Evolutionary conservation across 75 land plant genomes (phyloP).

Genomic region (Selaginella tamariscina): DNA sequence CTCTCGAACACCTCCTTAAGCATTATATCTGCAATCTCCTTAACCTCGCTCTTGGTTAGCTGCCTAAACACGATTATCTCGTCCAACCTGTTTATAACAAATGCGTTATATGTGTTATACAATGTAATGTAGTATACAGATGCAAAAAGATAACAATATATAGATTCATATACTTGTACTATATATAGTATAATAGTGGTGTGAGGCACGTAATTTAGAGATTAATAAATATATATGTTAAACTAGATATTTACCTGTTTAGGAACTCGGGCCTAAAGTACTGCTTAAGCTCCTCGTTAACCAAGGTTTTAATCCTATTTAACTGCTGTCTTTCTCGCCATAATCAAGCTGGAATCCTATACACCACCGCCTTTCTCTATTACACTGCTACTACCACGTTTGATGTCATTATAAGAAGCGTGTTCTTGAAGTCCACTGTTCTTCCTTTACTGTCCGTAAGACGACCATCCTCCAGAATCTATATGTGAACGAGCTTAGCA

Average conservation of each 20-base stretch:
- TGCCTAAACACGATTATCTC: conserved; percentile 53
- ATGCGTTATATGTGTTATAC: too few relatives aligned
- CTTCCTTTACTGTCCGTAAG: conserved; percentile 43
- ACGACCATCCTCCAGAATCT: conserved; percentile 45
- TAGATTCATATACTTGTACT: too few relatives aligned
- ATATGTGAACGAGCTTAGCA: too few relatives aligned
- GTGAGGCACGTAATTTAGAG: too few relatives aligned
- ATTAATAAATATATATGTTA: too few relatives aligned
- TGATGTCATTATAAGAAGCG: conserved; percentile 40
- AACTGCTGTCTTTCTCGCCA: conserved; percentile 42
- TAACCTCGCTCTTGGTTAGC: conserved; percentile 44
- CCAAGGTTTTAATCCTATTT: conserved; percentile 36
- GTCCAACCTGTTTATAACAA: conserved; percentile 34
- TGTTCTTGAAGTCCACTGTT: conserved; percentile 44
- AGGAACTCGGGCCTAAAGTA: conserved; percentile 44
- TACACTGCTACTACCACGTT: conserved; percentile 42
- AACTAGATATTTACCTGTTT: too few relatives aligned
- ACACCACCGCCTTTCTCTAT: conserved; percentile 42
- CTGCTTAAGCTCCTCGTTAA: conserved; percentile 36
- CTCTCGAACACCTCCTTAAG: conserved; percentile 37
- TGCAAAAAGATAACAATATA: too few relatives aligned
- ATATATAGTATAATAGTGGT: too few relatives aligned
- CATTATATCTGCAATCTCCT: conserved; percentile 49
- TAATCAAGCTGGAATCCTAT: conserved; percentile 32
- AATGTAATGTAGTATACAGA: too few relatives aligned